Conservation (phyloP, 805 yeast species). For the Wickerhamiella qilinensis region DNA sequence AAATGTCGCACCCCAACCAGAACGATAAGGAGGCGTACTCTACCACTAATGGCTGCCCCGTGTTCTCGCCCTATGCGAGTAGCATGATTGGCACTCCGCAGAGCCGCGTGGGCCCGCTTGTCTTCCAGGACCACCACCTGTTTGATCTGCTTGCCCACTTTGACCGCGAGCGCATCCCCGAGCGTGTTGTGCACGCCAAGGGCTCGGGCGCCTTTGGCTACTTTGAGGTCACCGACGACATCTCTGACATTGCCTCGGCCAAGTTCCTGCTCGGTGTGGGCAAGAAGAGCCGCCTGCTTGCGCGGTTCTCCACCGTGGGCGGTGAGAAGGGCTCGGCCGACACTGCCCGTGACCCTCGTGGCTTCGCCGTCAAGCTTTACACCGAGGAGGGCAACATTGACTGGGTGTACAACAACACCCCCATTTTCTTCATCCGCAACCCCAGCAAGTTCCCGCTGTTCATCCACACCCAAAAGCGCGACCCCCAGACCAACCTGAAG, state of each 20-base stretch:
- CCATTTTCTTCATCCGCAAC: constrained; percentile 48
- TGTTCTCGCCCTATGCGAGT: constrained; percentile 37
- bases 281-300: constrained; percentile 53
- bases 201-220: constrained; percentile 49
- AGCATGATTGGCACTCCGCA: constrained; percentile 33
- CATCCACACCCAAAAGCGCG: constrained; percentile 56
- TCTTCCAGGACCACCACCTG: constrained; percentile 42
- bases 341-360: constrained; percentile 54
- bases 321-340: constrained; percentile 56
- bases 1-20: constrained; percentile 5
- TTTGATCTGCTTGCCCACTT: constrained; percentile 42
- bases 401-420: constrained; percentile 63
- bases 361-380: constrained; percentile 47
- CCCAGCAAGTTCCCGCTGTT: constrained; percentile 49
- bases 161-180: constrained; percentile 50
- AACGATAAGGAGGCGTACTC: constrained; percentile 23
- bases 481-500: constrained; percentile 44
- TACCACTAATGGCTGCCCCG: constrained; percentile 39
- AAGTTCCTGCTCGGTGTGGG: constrained; percentile 56
- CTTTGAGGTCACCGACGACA: constrained; percentile 43
- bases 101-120: constrained; percentile 32
- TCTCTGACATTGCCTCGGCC: constrained; percentile 32
- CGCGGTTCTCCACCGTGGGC: constrained; percentile 51
- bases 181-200: constrained; percentile 52
- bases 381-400: constrained; percentile 55